phyloP scores from a whole-genome alignment of 768 basidiomycete genomes.

The Auricularia sp. region DNA sequence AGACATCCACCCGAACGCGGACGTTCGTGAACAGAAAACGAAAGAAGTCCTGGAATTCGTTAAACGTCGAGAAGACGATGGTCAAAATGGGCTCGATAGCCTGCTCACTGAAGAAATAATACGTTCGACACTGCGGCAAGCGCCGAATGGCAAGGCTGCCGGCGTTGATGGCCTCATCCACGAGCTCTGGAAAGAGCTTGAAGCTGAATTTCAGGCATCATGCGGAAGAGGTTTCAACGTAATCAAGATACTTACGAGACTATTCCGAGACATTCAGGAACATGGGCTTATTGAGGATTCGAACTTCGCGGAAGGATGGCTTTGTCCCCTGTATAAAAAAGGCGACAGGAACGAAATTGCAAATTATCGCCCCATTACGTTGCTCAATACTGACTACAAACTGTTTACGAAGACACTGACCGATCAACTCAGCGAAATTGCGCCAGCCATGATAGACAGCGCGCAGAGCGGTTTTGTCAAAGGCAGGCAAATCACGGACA shows the following conservation, averaged over 20 bases:
- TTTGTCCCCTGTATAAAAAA: conserved; percentile 32
- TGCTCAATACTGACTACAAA: conserved; percentile 26
- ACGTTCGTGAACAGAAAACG: not conserved
- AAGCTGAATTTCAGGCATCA: not conserved
- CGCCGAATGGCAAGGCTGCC: not conserved
- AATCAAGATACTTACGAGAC: conserved; percentile 20
- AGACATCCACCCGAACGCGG: not conserved
- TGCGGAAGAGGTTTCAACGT: not conserved
- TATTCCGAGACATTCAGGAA: conserved; percentile 35
- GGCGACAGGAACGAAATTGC: conserved; percentile 5
- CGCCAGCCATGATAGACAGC: conserved; percentile 17
- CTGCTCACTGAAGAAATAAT: not conserved
- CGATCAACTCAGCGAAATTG: conserved; percentile 10
- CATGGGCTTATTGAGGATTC: conserved; percentile 11
- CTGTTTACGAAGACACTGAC: conserved; percentile 19
- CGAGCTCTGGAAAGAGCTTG: not conserved
- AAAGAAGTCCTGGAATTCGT: not conserved
- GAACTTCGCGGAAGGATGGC: conserved; percentile 22
- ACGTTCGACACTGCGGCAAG: not conserved
- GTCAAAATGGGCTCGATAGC: not conserved
- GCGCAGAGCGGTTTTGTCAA: conserved; percentile 32
- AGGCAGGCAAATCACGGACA: conserved; percentile 23
- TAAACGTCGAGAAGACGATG: not conserved
- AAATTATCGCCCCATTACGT: not conserved
- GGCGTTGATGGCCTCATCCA: not conserved